A percentile compares a stretch with the other conserved stretches of the same genome.
phyloP scores from a whole-genome alignment of 192 early-diverging fungal genomes.

The Thamnidium elegans region DNA sequence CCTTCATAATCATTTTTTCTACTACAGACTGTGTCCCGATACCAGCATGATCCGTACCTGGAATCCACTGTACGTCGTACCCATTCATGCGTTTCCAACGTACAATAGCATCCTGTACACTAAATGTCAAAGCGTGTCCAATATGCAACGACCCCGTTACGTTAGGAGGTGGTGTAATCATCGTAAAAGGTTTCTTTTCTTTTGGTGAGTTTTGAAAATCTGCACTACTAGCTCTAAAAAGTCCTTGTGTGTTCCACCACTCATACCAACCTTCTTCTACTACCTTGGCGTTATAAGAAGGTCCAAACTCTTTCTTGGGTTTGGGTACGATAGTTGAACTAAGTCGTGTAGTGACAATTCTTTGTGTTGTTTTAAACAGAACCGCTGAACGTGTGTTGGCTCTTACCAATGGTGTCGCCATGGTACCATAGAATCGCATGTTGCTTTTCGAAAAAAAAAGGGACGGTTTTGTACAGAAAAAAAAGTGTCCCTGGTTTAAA shows the following conservation, averaged over 20 bases:
- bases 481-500: too few species aligned
- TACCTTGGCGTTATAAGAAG: slow-evolving; percentile 13
- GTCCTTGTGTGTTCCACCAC: slow-evolving; percentile 90
- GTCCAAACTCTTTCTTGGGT: slow-evolving; percentile 15
- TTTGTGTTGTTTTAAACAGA: neutral
- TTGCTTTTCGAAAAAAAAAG: too few species aligned
- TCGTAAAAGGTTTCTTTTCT: slow-evolving; percentile 60
- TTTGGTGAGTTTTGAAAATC: slow-evolving; percentile 24
- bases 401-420: too few species aligned
- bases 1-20: slow-evolving; percentile 82
- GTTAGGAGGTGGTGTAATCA: slow-evolving; percentile 95
- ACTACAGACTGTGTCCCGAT: slow-evolving; percentile 97
- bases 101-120: slow-evolving; percentile 78
- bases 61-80: slow-evolving; percentile 85
- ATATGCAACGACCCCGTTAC: slow-evolving; percentile 95
- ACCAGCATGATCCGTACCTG: slow-evolving; percentile 97
- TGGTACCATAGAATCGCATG: too few species aligned
- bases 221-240: slow-evolving; percentile 32
- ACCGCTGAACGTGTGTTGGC: too few species aligned
- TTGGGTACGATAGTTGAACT: neutral
- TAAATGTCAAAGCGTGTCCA: slow-evolving; percentile 88
- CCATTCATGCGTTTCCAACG: slow-evolving; percentile 90
- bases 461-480: too few species aligned
- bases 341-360: neutral
- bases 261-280: slow-evolving; percentile 94